Conservation (phyloP, 2,329 filamentous ascomycete genomes). For the Tolypocladium inflatum region DNA sequence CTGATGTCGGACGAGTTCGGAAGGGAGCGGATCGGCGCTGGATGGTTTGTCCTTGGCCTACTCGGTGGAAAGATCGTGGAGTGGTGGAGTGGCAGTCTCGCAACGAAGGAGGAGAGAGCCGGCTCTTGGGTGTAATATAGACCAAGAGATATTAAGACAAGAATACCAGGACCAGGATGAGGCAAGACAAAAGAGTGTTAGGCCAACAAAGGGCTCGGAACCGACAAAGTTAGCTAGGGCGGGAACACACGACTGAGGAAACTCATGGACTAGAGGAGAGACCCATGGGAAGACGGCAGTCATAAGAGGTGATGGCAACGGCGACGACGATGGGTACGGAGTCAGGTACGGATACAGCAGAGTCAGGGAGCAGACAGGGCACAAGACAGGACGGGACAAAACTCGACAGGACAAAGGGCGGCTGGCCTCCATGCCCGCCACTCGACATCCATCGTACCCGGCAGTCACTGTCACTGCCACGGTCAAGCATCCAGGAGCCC, state of each 20-base stretch:
- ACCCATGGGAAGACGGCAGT: neutral
- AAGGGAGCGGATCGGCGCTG: neutral
- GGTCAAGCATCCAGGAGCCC: neutral
- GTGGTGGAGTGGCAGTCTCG: neutral
- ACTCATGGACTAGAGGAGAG: neutral
- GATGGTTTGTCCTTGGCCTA: neutral
- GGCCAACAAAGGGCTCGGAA: neutral
- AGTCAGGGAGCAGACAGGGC: neutral
- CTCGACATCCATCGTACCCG: neutral
- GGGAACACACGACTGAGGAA: neutral
- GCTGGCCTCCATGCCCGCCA: neutral
- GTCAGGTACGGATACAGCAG: neutral
- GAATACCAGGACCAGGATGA: neutral
- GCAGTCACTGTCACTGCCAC: neutral
- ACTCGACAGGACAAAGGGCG: neutral
- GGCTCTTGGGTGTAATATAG: neutral
- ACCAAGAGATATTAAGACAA: neutral
- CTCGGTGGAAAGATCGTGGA: neutral
- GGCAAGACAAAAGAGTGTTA: slow-evolving; percentile 1
- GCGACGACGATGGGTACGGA: neutral
- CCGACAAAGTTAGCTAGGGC: neutral
- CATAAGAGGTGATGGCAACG: neutral
- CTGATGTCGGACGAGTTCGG: neutral
- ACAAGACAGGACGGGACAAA: neutral
- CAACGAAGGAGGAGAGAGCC: neutral